Evolutionary conservation across 2,329 filamentous ascomycete genomes (phyloP).

Genomic region (Alternaria hordeiaustralica): DNA sequence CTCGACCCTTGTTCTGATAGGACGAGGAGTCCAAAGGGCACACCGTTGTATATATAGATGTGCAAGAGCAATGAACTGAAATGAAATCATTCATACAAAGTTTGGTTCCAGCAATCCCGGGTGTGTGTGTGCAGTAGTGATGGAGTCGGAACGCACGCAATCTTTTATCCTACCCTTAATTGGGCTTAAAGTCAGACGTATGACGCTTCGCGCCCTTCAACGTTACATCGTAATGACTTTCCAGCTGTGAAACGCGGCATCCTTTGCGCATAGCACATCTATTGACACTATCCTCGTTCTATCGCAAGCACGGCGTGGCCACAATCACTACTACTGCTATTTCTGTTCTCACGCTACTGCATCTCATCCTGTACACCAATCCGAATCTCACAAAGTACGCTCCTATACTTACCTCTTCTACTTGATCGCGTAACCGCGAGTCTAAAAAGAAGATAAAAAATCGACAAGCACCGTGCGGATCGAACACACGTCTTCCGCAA

Average conservation of each 20-base stretch:
- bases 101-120: background rate
- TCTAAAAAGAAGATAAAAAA: background rate
- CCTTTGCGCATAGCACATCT: no score
- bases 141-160: background rate
- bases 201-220: no score
- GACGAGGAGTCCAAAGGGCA: background rate
- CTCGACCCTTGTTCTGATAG: background rate
- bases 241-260: no score
- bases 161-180: background rate
- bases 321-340: background rate
- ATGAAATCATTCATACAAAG: constrained; percentile 3
- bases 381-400: background rate
- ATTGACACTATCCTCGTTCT: no score
- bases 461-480: background rate
- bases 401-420: background rate
- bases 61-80: constrained; percentile 19
- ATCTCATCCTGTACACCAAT: background rate
- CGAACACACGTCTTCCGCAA: background rate
- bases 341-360: background rate
- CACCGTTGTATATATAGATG: constrained; percentile 35
- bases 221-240: no score
- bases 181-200: background rate
- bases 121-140: background rate
- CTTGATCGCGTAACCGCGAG: background rate
- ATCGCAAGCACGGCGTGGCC: background rate